Conservation (phyloP, 352 stramenopile species). For the Phytophthora tubulina region DNA sequence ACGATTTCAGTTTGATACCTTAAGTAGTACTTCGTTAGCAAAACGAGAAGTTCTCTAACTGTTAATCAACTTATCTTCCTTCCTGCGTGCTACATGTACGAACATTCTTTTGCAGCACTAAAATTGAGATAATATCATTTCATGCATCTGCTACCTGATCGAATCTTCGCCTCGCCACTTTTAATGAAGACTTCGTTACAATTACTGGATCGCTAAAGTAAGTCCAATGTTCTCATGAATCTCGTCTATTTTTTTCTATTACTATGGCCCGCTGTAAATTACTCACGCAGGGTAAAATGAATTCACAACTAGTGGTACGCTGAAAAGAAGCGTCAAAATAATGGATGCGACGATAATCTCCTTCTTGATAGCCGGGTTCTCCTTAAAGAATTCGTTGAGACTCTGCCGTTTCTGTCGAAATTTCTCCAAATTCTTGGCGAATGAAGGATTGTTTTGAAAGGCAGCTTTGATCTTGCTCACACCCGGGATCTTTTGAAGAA, state of each 20-base stretch:
- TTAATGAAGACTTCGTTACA: too few species aligned
- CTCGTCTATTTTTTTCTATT: neutral
- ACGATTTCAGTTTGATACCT: too few species aligned
- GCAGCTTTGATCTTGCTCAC: conserved; percentile 7
- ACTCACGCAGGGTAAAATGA: conserved; percentile 22
- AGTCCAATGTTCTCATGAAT: neutral
- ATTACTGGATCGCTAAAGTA: too few species aligned
- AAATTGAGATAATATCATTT: too few species aligned
- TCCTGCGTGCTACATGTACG: too few species aligned
- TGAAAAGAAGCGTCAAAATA: conserved; percentile 23
- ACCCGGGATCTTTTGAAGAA: neutral
- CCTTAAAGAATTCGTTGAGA: conserved; percentile 20
- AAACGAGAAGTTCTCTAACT: too few species aligned
- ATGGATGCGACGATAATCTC: conserved; percentile 26
- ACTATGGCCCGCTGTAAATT: too few species aligned
- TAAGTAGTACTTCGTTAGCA: too few species aligned
- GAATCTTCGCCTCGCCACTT: too few species aligned
- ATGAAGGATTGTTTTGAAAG: conserved; percentile 11
- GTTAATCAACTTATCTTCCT: too few species aligned
- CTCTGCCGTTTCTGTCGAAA: neutral
- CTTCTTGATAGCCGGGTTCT: conserved; percentile 37
- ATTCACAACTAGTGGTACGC: conserved; percentile 17
- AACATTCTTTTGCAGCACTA: too few species aligned
- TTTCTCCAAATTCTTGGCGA: conserved; percentile 5
- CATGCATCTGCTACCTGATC: too few species aligned